These are phyloP conservation scores for Huntiella moniliformis DNA, from an alignment of 2,329 filamentous ascomycete genomes.

Conservation along the genomic window DNA sequence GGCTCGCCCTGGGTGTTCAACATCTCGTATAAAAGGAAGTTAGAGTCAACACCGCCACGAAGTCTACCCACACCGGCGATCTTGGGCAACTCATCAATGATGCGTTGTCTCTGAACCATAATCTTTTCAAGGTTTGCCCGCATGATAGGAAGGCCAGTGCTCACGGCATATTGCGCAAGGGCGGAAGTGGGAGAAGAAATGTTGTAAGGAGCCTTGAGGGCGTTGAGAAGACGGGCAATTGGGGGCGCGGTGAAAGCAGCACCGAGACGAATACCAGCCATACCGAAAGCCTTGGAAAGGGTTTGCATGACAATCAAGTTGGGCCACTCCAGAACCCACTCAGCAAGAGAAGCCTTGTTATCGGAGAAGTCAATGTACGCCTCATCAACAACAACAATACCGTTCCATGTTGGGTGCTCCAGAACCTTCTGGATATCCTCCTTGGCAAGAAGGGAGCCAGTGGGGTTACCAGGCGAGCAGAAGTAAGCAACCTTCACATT, in stretches of 20 bases:
- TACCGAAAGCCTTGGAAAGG: constrained; percentile 89
- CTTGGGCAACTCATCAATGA: constrained; percentile 53
- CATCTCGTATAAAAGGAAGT: constrained; percentile 85
- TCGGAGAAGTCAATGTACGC: constrained; percentile 89
- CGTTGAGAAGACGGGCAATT: constrained; percentile 70
- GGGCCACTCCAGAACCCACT: constrained; percentile 82
- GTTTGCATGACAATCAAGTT: constrained; percentile 98
- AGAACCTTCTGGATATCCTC: constrained; percentile 55
- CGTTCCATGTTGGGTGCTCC: constrained; percentile 84
- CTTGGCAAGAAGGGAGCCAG: constrained; percentile 60
- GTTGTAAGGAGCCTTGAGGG: constrained; percentile 90
- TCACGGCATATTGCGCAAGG: constrained; percentile 57
- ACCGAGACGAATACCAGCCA: constrained; percentile 83
- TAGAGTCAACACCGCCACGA: constrained; percentile 61
- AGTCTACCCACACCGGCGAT: constrained; percentile 66
- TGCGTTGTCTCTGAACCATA: constrained; percentile 54
- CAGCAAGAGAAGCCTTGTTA: constrained; percentile 58
- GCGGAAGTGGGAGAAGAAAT: constrained; percentile 74
- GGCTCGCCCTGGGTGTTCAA: constrained; percentile 53
- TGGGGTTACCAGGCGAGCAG: constrained; percentile 91
- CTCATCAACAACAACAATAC: constrained; percentile 81
- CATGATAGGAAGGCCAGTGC: constrained; percentile 56
- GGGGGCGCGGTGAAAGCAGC: constrained; percentile 60
- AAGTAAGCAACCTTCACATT: constrained; percentile 79
- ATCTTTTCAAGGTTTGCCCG: constrained; percentile 48